Evolutionary conservation across 2,329 filamentous ascomycete genomes (phyloP).

Genomic region (Diplodia sapinea): DNA sequence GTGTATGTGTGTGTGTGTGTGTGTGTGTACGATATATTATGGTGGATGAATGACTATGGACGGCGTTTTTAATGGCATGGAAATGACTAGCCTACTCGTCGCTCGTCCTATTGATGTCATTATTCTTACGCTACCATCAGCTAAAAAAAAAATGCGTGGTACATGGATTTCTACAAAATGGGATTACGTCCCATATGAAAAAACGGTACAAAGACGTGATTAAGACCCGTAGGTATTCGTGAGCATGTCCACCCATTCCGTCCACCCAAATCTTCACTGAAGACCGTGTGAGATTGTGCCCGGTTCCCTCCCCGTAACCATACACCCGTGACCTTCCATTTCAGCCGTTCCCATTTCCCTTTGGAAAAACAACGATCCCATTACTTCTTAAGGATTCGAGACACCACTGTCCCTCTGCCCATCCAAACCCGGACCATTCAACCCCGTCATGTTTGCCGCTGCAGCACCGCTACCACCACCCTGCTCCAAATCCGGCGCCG

Average conservation of each 20-base stretch:
- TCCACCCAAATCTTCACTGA: not conserved
- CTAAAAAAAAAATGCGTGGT: not conserved
- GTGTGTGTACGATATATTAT: not conserved
- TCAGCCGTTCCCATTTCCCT: not conserved
- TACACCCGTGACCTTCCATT: not conserved
- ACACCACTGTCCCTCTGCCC: conserved; percentile 15
- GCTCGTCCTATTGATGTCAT: no score
- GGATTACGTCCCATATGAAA: not conserved
- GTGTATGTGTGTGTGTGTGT: not conserved
- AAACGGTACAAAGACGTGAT: not conserved
- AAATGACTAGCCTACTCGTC: not conserved
- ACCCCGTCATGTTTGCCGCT: not conserved
- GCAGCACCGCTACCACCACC: not conserved
- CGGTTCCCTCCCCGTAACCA: not conserved
- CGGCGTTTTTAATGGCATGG: not conserved
- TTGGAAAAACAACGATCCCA: not conserved
- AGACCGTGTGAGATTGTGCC: not conserved
- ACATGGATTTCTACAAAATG: not conserved
- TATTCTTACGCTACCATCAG: no score
- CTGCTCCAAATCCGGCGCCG: conserved; percentile 4
- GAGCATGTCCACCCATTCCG: not conserved
- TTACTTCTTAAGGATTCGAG: not conserved
- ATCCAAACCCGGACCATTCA: conserved; percentile 23
- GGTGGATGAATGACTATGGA: not conserved
- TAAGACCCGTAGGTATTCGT: not conserved